Conservation (phyloP, 192 early-diverging fungal genomes). For the Backusella luteola region DNA sequence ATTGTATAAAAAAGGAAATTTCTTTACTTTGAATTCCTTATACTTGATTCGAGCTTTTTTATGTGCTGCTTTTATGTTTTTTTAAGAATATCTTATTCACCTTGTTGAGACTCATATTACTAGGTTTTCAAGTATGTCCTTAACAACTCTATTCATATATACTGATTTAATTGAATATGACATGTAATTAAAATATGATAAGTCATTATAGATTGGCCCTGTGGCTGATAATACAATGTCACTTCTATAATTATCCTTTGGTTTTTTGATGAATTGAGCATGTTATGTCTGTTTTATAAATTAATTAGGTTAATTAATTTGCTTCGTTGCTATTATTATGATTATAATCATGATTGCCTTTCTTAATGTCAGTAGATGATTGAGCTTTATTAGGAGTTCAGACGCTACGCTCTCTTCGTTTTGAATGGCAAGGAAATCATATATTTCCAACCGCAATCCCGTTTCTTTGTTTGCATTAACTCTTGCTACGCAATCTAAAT, state of each 20-base stretch:
- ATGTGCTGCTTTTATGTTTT: background rate
- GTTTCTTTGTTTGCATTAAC: conserved; percentile 21
- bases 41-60: background rate
- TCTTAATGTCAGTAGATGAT: conserved; percentile 10
- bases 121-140: too few species aligned
- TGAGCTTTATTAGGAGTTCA: conserved; percentile 26
- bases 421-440: conserved; percentile 28
- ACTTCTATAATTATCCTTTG: conserved; percentile 9
- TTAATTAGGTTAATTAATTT: background rate
- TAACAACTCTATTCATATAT: too few species aligned
- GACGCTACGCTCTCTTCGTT: conserved; percentile 12
- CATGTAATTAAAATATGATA: background rate
- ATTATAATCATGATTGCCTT: conserved; percentile 17
- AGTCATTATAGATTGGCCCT: background rate
- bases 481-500: conserved; percentile 19
- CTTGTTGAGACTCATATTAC: too few species aligned
- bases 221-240: background rate
- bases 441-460: conserved; percentile 27
- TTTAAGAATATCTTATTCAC: too few species aligned
- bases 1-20: background rate
- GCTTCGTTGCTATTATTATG: background rate
- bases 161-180: too few species aligned
- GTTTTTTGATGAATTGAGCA: background rate
- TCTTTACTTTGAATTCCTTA: background rate
- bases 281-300: background rate